A percentile compares a stretch with the other conserved stretches of the same genome.
These are phyloP conservation scores for Ziziphus jujuba DNA, from an alignment of 306 rosid species.

Conservation along the genomic window DNA sequence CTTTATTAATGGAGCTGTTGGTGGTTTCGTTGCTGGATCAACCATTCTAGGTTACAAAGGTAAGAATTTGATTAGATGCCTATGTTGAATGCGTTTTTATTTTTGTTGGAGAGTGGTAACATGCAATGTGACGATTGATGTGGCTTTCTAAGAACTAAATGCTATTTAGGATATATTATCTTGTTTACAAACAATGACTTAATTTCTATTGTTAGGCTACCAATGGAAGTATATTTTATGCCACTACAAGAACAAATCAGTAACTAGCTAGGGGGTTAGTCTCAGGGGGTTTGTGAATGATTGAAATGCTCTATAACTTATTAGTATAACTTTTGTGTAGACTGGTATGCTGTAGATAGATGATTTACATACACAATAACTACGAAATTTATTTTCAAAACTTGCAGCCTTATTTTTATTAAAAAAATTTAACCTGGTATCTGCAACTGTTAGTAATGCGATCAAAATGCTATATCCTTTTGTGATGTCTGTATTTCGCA, in stretches of 20 bases:
- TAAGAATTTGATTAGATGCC: slow-evolving; percentile 30
- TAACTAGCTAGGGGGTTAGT: background rate
- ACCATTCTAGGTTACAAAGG: slow-evolving; percentile 89
- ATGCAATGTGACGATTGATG: background rate
- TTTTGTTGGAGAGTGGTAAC: background rate
- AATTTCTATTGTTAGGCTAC: too few species aligned
- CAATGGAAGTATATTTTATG: background rate
- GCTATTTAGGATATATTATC: background rate
- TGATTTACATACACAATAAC: background rate
- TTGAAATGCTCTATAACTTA: background rate
- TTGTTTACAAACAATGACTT: background rate
- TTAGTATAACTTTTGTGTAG: background rate
- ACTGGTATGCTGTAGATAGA: background rate
- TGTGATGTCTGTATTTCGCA: too few species aligned
- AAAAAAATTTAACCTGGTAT: background rate
- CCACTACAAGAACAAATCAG: background rate
- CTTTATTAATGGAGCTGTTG: slow-evolving; percentile 90
- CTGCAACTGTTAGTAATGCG: background rate
- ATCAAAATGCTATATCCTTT: too few species aligned
- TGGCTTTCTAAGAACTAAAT: background rate
- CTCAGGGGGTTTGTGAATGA: background rate
- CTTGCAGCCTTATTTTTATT: background rate
- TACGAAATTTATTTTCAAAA: background rate
- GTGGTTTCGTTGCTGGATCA: slow-evolving; percentile 95
- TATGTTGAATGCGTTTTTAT: background rate